Evolutionary conservation across 1,284 basidiomycete species (phyloP).

Genomic region (Fomes fomentarius): DNA sequence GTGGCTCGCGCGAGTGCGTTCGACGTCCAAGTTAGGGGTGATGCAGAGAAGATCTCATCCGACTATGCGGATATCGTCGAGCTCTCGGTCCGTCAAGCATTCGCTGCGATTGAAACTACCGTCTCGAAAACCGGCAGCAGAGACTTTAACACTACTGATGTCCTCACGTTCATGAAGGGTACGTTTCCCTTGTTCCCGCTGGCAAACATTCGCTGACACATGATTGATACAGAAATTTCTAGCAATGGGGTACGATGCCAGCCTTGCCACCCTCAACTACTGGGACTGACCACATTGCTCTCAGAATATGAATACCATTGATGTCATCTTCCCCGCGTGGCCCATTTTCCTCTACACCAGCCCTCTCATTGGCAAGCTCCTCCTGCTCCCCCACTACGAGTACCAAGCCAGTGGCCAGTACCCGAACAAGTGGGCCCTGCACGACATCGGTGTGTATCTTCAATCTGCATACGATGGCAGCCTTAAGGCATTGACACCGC

Average conservation of each 20-base stretch:
- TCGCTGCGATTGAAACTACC: conserved; percentile 65
- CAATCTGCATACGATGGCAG: background rate
- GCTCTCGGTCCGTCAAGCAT: conserved; percentile 62
- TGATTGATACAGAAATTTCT: conserved; percentile 57
- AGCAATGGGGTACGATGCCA: conserved; percentile 66
- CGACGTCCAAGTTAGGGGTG: conserved; percentile 54
- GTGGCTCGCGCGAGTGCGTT: conserved; percentile 52
- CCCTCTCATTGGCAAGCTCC: conserved; percentile 58
- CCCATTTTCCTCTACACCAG: conserved; percentile 69
- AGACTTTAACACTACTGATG: conserved; percentile 57
- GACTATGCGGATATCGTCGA: conserved; percentile 62
- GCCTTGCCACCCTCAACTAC: too few relatives aligned
- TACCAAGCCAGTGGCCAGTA: conserved; percentile 70
- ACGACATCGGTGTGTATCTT: conserved; percentile 55
- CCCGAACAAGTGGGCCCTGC: conserved; percentile 64
- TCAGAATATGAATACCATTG: conserved; percentile 73
- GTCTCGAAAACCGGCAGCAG: conserved; percentile 54
- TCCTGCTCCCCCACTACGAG: conserved; percentile 65
- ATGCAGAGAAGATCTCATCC: conserved; percentile 55
- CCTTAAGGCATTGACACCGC: conserved; percentile 9
- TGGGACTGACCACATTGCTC: background rate
- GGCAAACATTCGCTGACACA: background rate
- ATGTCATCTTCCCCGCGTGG: conserved; percentile 75
- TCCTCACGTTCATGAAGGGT: conserved; percentile 71
- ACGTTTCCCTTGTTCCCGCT: background rate